Conservation (phyloP, 768 basidiomycete genomes). For the Russula sp. region DNA sequence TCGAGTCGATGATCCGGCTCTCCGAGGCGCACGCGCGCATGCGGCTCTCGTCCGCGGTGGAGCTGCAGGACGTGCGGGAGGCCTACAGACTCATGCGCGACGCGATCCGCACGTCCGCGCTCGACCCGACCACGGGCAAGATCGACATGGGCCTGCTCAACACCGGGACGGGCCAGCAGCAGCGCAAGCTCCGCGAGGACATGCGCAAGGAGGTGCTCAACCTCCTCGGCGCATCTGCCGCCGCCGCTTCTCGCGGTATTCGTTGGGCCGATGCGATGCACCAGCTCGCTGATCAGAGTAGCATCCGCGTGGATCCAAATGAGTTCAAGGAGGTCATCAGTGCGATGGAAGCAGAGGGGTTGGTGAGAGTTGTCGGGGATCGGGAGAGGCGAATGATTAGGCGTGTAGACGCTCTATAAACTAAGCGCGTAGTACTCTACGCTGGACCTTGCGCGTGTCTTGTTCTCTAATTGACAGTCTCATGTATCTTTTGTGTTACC, state of each 20-base stretch:
- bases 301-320: constrained; percentile 64
- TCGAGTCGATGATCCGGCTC: constrained; percentile 95
- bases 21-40: constrained; percentile 96
- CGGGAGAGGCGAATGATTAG: constrained; percentile 79
- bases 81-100: constrained; percentile 94
- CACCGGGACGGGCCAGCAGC: constrained; percentile 85
- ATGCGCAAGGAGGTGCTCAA: constrained; percentile 75
- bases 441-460: neutral
- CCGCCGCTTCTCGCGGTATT: constrained; percentile 52
- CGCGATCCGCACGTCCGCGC: constrained; percentile 89
- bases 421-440: too few species aligned
- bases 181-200: constrained; percentile 82
- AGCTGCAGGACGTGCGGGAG: constrained; percentile 81
- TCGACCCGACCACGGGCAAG: constrained; percentile 95
- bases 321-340: constrained; percentile 82
- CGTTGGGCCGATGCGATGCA: constrained; percentile 82
- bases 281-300: constrained; percentile 77
- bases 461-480: neutral
- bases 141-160: constrained; percentile 96
- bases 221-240: constrained; percentile 45
- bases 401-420: constrained; percentile 44
- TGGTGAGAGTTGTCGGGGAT: constrained; percentile 82
- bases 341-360: constrained; percentile 77
- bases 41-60: constrained; percentile 86
- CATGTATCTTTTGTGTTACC: neutral